Conservation (phyloP, 2,329 filamentous ascomycete species). For the Cladophialophora chaetospira region DNA sequence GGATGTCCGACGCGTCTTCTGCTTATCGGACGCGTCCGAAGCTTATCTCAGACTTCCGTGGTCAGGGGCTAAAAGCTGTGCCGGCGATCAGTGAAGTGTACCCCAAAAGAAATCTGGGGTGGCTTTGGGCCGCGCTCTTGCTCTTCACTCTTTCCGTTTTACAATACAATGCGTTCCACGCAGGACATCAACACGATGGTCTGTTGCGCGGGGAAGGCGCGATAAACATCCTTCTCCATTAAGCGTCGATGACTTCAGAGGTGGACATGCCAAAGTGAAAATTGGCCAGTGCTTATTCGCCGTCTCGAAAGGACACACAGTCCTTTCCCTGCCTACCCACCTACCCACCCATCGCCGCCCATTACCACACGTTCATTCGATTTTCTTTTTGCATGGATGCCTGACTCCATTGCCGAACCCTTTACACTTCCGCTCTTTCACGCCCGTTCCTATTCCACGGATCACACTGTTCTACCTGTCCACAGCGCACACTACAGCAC, state of each 20-base stretch:
- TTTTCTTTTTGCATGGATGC: conserved; percentile 34
- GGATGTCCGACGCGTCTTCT: conserved; percentile 15
- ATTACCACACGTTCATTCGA: conserved; percentile 19
- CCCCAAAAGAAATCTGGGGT: conserved; percentile 2
- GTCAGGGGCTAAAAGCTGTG: conserved; percentile 2
- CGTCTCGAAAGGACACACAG: conserved; percentile 29
- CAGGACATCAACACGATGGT: conserved; percentile 4
- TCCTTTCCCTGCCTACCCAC: conserved; percentile 21
- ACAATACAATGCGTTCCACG: background rate
- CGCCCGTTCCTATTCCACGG: conserved; percentile 19
- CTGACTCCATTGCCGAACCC: conserved; percentile 34
- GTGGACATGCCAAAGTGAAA: background rate
- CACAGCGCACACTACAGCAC: conserved; percentile 7
- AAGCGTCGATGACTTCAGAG: conserved; percentile 13
- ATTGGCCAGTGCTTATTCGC: conserved; percentile 13
- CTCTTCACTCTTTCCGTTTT: background rate
- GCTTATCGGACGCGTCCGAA: conserved; percentile 10
- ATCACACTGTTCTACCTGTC: conserved; percentile 24
- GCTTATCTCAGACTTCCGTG: background rate
- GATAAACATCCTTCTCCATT: conserved; percentile 8
- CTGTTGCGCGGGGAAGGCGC: conserved; percentile 9
- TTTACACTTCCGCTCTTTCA: conserved; percentile 29
- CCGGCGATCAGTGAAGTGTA: background rate
- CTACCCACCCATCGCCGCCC: conserved; percentile 18
- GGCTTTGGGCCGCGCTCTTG: background rate